A percentile compares a stretch with the other conserved stretches of the same genome.
phyloP scores from a whole-genome alignment of 306 rosid species.

The Fragaria ananassa region DNA sequence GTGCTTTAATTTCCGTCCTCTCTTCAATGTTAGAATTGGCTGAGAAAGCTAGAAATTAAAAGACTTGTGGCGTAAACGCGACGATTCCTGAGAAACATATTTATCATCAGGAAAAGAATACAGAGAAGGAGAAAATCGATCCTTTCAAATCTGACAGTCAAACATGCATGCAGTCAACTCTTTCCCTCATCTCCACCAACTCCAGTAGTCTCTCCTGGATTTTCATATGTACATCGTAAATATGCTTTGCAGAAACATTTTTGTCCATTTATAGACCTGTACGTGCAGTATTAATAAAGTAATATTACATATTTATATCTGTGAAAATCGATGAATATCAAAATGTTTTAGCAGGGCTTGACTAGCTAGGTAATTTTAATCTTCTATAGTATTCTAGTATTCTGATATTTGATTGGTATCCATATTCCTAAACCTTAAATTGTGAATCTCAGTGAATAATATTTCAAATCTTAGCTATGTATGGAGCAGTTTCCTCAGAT shows the following conservation, averaged over 20 bases:
- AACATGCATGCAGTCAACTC: not conserved
- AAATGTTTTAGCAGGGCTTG: not conserved
- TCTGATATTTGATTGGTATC: not conserved
- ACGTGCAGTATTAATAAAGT: not conserved
- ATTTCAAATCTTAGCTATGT: not conserved
- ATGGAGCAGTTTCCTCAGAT: not conserved
- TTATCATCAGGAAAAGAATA: not conserved
- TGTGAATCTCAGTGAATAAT: not conserved
- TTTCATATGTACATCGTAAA: not conserved
- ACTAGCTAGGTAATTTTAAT: not conserved
- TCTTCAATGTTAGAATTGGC: no score
- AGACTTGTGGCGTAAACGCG: not conserved
- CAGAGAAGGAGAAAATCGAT: not conserved
- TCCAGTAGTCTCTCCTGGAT: not conserved
- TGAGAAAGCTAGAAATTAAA: not conserved
- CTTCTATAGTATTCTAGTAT: not conserved
- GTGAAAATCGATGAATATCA: constrained; percentile 8
- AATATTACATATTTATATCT: not conserved
- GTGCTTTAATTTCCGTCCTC: no score
- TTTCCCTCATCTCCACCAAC: not conserved
- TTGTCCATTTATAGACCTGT: not conserved
- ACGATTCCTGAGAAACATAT: not conserved
- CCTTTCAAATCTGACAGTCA: constrained; percentile 4
- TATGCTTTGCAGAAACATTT: not conserved
- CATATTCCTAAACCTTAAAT: constrained; percentile 1